Conservation (phyloP, 805 yeast genomes). For the Saccharomycopsis guyanensis region DNA sequence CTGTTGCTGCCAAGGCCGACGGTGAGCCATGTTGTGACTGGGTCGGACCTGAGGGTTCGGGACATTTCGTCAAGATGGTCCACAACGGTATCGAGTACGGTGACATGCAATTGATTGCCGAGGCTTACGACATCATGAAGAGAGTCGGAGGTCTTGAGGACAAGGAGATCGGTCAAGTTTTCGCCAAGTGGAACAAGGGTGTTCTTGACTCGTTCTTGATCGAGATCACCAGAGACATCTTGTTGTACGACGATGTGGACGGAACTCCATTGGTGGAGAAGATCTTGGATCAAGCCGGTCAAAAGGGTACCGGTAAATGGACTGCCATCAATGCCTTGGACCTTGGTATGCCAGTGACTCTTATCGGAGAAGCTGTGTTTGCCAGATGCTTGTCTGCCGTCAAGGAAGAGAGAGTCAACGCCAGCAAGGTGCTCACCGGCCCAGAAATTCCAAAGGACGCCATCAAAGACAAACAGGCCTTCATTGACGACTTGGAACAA, state of each 20-base stretch:
- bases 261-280: slow-evolving; percentile 93
- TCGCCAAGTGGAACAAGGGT: slow-evolving; percentile 92
- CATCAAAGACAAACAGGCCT: slow-evolving; percentile 68
- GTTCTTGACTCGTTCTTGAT: slow-evolving; percentile 94
- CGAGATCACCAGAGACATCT: slow-evolving; percentile 94
- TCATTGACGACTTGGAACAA: slow-evolving; percentile 92
- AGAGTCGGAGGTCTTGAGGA: slow-evolving; percentile 85
- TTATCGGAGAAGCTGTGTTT: slow-evolving; percentile 98
- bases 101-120: slow-evolving; percentile 98
- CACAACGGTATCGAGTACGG: slow-evolving; percentile 99
- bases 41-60: slow-evolving; percentile 99
- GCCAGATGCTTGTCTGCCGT: slow-evolving; percentile 92
- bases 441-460: slow-evolving; percentile 61
- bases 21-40: slow-evolving; percentile 99
- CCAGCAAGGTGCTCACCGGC: slow-evolving; percentile 72
- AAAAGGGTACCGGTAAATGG: slow-evolving; percentile 99
- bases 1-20: slow-evolving; percentile 90
- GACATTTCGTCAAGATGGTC: slow-evolving; percentile 99
- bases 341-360: slow-evolving; percentile 96
- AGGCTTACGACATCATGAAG: slow-evolving; percentile 94
- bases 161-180: slow-evolving; percentile 90
- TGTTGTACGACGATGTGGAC: slow-evolving; percentile 81
- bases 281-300: slow-evolving; percentile 95
- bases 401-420: slow-evolving; percentile 84
- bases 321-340: slow-evolving; percentile 97